Evolutionary conservation across 371 early-diverging fungal species (phyloP).

Genomic region (Entomophthora muscae): DNA sequence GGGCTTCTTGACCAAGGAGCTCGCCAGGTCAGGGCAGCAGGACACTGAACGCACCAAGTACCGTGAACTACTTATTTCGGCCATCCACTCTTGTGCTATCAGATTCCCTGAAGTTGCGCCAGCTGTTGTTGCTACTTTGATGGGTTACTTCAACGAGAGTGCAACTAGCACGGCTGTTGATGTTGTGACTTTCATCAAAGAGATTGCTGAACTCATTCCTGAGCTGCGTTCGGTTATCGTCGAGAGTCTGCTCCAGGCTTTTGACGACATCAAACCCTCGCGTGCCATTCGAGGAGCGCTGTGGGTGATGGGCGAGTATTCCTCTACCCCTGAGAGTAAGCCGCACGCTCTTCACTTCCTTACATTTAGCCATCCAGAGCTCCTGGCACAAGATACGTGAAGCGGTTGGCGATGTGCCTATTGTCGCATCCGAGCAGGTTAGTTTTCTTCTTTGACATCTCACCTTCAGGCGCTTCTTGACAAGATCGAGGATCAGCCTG

Average conservation of each 20-base stretch:
- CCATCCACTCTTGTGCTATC: constrained; percentile 91
- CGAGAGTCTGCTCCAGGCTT: constrained; percentile 56
- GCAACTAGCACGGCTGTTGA: constrained; percentile 85
- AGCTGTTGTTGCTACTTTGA: constrained; percentile 79
- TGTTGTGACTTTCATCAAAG: constrained; percentile 85
- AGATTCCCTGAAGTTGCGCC: constrained; percentile 89
- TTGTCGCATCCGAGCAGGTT: constrained; percentile 68
- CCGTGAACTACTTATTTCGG: constrained; percentile 79
- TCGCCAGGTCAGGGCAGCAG: constrained; percentile 73
- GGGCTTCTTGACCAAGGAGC: constrained; percentile 78
- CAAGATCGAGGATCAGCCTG: constrained; percentile 23
- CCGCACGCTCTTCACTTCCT: not conserved
- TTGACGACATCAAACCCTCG: constrained; percentile 80
- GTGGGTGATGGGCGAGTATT: constrained; percentile 93
- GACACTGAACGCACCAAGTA: constrained; percentile 84
- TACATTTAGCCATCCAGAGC: constrained; percentile 47
- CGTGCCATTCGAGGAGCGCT: constrained; percentile 93
- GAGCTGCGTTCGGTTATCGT: constrained; percentile 61
- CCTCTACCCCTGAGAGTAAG: constrained; percentile 27
- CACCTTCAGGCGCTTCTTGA: constrained; percentile 11
- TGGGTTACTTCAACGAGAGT: constrained; percentile 83
- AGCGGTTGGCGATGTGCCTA: constrained; percentile 78
- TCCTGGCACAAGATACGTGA: constrained; percentile 67
- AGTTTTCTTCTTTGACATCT: not conserved
- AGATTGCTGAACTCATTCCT: constrained; percentile 91